Evolutionary conservation across 2,329 filamentous ascomycete genomes (phyloP).

Genomic region (Xylariaceae sp.): DNA sequence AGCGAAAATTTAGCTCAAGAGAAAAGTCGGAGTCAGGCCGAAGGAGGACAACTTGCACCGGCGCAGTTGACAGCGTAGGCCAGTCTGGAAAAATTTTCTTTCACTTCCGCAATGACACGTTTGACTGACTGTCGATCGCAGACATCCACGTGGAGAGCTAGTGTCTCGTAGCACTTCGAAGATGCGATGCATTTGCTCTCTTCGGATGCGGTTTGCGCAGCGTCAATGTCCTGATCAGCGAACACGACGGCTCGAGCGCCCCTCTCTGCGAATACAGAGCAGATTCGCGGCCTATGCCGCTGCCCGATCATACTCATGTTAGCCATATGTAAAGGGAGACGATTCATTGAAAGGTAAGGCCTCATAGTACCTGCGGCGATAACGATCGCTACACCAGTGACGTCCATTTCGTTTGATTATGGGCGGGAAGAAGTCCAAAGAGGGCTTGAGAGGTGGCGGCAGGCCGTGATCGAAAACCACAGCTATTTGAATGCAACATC

Average conservation of each 20-base stretch:
- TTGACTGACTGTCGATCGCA: conserved; percentile 13
- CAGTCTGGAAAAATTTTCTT: background rate
- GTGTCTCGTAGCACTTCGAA: conserved; percentile 6
- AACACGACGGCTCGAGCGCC: conserved; percentile 18
- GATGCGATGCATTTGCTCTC: conserved; percentile 14
- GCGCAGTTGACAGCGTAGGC: conserved; percentile 11
- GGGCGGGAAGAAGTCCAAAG: no score
- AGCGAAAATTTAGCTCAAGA: no score
- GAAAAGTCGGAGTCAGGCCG: no score
- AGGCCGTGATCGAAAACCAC: no score
- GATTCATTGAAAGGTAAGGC: background rate
- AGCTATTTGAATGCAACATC: no score
- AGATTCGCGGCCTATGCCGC: conserved; percentile 17
- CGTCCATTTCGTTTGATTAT: no score
- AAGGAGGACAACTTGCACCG: conserved; percentile 6
- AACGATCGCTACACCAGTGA: conserved; percentile 1
- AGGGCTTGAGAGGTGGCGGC: no score
- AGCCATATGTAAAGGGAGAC: background rate
- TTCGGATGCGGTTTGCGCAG: conserved; percentile 8
- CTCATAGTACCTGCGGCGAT: conserved; percentile 4
- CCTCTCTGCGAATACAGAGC: conserved; percentile 18
- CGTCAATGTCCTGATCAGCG: conserved; percentile 11
- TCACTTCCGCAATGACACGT: conserved; percentile 5
- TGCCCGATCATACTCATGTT: conserved; percentile 5
- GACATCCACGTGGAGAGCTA: conserved; percentile 17